A percentile compares a stretch with the other conserved stretches of the same genome.
Conservation (phyloP, 2,329 filamentous ascomycete species). For the Alternaria incomplexa region DNA sequence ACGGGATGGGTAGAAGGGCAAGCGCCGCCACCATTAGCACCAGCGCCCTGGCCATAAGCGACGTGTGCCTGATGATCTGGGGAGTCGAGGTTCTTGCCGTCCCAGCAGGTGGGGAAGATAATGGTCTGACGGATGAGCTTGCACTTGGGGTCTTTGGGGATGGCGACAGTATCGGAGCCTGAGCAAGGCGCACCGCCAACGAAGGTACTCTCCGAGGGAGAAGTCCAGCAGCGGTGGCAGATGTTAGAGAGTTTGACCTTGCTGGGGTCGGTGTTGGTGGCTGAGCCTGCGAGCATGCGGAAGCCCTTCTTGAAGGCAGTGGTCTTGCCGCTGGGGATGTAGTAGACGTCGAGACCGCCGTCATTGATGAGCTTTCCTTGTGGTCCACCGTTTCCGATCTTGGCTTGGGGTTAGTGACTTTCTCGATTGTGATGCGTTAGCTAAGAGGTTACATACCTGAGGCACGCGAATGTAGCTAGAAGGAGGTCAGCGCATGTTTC, state of each 20-base stretch:
- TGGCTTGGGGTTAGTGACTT: background rate
- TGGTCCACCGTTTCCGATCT: slow-evolving; percentile 42
- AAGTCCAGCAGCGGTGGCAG: slow-evolving; percentile 49
- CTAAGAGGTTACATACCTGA: slow-evolving; percentile 16
- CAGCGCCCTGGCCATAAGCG: slow-evolving; percentile 53
- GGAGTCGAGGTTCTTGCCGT: slow-evolving; percentile 41
- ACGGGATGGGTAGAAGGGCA: slow-evolving; percentile 52
- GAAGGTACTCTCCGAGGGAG: slow-evolving; percentile 55
- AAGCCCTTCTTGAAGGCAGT: slow-evolving; percentile 47
- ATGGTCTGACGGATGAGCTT: slow-evolving; percentile 62
- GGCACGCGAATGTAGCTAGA: slow-evolving; percentile 35
- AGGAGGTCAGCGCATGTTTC: background rate
- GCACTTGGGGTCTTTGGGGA: slow-evolving; percentile 54
- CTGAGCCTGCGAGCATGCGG: slow-evolving; percentile 42
- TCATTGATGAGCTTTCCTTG: slow-evolving; percentile 45
- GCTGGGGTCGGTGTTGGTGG: slow-evolving; percentile 37
- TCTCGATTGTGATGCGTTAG: background rate
- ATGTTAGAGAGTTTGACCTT: slow-evolving; percentile 40
- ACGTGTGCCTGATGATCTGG: slow-evolving; percentile 52
- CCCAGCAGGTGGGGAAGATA: slow-evolving; percentile 53
- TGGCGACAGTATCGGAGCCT: slow-evolving; percentile 58
- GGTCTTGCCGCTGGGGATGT: slow-evolving; percentile 42
- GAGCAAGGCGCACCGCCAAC: slow-evolving; percentile 59
- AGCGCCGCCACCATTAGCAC: slow-evolving; percentile 55
- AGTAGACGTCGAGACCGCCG: slow-evolving; percentile 45